Evolutionary conservation across 129 eudicot genomes (phyloP).

Genomic region (Heracleum sosnowskyi): DNA sequence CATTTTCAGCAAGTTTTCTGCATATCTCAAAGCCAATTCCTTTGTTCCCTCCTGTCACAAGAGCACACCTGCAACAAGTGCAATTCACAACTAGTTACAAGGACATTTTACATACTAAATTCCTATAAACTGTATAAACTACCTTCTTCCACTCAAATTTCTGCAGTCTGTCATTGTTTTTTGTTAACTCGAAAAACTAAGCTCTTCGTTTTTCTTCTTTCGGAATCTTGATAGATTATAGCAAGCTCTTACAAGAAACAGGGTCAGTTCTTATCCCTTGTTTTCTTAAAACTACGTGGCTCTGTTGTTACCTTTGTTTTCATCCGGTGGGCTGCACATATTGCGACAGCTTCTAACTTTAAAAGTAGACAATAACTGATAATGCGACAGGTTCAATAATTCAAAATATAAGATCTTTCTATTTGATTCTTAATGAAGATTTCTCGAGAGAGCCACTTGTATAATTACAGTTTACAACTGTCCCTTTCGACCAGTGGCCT

Average conservation of each 20-base stretch:
- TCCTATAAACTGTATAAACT: neutral
- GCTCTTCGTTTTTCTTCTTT: neutral
- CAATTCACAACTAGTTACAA: neutral
- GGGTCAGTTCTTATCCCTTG: neutral
- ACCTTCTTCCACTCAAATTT: neutral
- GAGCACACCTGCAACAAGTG: slow-evolving; percentile 10
- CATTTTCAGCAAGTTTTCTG: slow-evolving; percentile 10
- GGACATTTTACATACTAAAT: neutral
- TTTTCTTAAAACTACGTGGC: neutral
- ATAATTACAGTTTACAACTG: slow-evolving; percentile 13
- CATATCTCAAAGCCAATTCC: slow-evolving; percentile 18
- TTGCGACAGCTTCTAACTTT: neutral
- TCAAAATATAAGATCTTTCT: neutral
- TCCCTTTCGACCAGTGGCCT: slow-evolving; percentile 6
- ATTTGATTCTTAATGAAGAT: neutral
- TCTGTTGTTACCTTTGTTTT: neutral
- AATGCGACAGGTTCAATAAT: neutral
- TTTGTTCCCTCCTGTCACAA: slow-evolving; percentile 15
- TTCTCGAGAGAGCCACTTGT: neutral
- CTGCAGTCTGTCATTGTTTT: neutral
- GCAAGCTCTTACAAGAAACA: neutral
- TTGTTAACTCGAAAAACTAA: neutral
- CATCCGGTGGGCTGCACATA: neutral
- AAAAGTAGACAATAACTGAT: neutral
- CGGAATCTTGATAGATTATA: neutral